Evolutionary conservation across 2,329 filamentous ascomycete genomes (phyloP).

Genomic region (Nigrospora sphaerica): DNA sequence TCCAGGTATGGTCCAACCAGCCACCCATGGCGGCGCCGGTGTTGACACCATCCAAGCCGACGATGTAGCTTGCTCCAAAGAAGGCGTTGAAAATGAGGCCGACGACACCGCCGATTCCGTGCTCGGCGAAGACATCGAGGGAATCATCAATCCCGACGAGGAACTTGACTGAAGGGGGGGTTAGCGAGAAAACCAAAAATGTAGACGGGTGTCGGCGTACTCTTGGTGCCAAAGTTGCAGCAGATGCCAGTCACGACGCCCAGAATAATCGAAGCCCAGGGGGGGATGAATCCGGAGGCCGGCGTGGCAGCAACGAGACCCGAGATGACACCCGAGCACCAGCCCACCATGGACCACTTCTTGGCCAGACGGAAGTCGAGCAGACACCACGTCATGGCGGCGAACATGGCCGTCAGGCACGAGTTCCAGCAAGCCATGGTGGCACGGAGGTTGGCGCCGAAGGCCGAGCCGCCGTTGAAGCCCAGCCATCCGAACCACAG

Average conservation of each 20-base stretch:
- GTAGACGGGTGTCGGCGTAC: slow-evolving; percentile 15
- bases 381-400: slow-evolving; percentile 85
- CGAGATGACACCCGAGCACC: slow-evolving; percentile 66
- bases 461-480: slow-evolving; percentile 95
- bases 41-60: slow-evolving; percentile 73
- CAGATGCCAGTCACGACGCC: slow-evolving; percentile 58
- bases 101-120: slow-evolving; percentile 62
- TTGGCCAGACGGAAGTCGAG: slow-evolving; percentile 91
- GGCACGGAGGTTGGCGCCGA: slow-evolving; percentile 88
- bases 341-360: slow-evolving; percentile 83
- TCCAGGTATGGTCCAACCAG: slow-evolving; percentile 69
- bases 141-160: slow-evolving; percentile 61
- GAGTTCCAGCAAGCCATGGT: slow-evolving; percentile 98
- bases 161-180: slow-evolving; percentile 40
- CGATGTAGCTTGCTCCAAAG: slow-evolving; percentile 63
- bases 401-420: slow-evolving; percentile 88
- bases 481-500: slow-evolving; percentile 99
- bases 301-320: slow-evolving; percentile 65
- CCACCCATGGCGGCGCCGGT: slow-evolving; percentile 55
- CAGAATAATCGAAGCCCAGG: slow-evolving; percentile 61
- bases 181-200: too few species aligned
- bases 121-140: slow-evolving; percentile 66
- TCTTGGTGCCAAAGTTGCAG: slow-evolving; percentile 63
- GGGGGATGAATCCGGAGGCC: slow-evolving; percentile 60
- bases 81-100: slow-evolving; percentile 67